A percentile compares a stretch with the other conserved stretches of the same genome.
phyloP scores from a whole-genome alignment of 352 stramenopile species.

The Phytopythium kandeliae region DNA sequence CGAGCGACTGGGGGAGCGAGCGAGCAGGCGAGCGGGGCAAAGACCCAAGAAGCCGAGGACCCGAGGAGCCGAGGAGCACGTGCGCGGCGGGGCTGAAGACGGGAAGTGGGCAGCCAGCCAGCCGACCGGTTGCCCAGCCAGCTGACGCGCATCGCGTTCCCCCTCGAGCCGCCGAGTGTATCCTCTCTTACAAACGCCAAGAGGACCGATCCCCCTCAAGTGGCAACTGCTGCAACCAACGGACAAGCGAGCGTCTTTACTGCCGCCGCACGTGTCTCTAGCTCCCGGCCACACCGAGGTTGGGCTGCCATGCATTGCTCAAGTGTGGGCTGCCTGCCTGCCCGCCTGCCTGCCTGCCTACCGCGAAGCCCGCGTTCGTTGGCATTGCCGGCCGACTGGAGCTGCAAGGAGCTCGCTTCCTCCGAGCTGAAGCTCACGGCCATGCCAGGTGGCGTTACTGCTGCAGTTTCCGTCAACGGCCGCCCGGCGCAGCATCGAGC shows the following conservation, averaged over 20 bases:
- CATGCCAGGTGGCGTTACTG: constrained; percentile 1
- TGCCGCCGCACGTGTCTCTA: constrained; percentile 8
- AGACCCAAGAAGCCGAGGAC: too few relatives aligned
- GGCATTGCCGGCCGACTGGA: too few relatives aligned
- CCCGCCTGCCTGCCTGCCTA: too few relatives aligned
- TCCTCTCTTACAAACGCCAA: constrained; percentile 34
- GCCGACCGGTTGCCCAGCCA: not conserved
- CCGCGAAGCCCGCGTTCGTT: too few relatives aligned
- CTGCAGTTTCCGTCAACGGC: constrained; percentile 1
- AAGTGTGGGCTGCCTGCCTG: too few relatives aligned
- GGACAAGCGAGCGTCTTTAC: constrained; percentile 8
- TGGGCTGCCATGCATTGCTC: too few relatives aligned
- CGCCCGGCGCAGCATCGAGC: not conserved
- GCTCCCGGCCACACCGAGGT: not conserved
- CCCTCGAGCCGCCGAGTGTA: not conserved
- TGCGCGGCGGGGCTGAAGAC: constrained; percentile 13
- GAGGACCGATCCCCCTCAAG: constrained; percentile 4
- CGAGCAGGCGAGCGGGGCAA: not conserved
- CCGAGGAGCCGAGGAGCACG: too few relatives aligned
- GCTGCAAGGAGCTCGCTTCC: too few relatives aligned
- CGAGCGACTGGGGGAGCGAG: not conserved
- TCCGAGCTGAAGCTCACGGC: too few relatives aligned
- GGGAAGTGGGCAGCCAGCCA: constrained; percentile 11
- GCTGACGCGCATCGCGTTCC: not conserved
- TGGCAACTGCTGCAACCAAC: constrained; percentile 1